Base-by-base conservation (phyloP, 306 rosid species). In the Cotoneaster glaucophyllus region DNA sequence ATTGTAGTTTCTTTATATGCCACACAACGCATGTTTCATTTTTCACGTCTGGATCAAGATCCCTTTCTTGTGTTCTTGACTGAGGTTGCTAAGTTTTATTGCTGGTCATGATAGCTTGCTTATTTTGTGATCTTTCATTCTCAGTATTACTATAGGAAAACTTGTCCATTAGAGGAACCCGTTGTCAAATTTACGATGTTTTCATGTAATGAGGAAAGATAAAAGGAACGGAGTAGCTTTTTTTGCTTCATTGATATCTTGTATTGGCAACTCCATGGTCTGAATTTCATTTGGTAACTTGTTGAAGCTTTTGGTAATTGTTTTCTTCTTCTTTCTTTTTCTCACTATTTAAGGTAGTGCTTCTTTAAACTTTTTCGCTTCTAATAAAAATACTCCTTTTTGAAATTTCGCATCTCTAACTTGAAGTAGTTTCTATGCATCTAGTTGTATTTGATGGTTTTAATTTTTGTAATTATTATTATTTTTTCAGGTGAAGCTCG, bases 401-500 rank as follows among this genome's bases (percentile, higher is more conserved):
- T 31, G 32, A 71, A 54, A 21, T 57, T 7, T 50, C 54, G 6
- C 14, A 15, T 5, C 54, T 53, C 24, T 22, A n/a, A 19, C 7
- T 54, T 32, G 25, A 32, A 9, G 48, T 39, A n/a, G 31, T 67
- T 57, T 72, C 32, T 59, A 8, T 39, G 69, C 41, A 0, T 77
- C 3, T 22, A 21, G 17, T 12, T 61, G 43, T 22, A n/a, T 48
- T 29, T 11, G 6, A 15, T 31, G 26, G 29, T 28, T 41, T 11
- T 52, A 8, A 19, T 28, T 68, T 75, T 11, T n/a, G 15, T 43
- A 26, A 22, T 78, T 81, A 71, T 66, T 18, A 11, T 66, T 67
- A 61, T 73, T 63, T 70, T 77, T 71, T 52, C 70, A 96, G 99
- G 99, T 74, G 99, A 96, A 87, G 98, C 87, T 65, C 99, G 88